These are phyloP conservation scores for Adansonia grandidieri DNA, from an alignment of 441 rosid genomes.

Conservation along the genomic window DNA sequence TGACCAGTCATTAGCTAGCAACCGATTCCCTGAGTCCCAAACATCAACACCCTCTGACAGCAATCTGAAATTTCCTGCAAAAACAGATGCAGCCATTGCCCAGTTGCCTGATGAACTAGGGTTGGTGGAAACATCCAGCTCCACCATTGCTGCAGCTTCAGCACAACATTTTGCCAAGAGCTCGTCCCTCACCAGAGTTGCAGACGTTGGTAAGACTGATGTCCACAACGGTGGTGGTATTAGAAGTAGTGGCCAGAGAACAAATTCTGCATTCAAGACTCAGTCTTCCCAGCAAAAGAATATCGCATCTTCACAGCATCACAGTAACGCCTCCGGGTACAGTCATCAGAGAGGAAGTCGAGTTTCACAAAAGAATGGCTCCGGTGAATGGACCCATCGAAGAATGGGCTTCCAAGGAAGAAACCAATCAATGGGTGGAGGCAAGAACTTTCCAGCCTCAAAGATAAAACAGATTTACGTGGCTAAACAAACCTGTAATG, in stretches of 20 bases:
- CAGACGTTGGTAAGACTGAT: background rate
- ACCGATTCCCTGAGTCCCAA: conserved; percentile 53
- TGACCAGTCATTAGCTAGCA: conserved; percentile 52
- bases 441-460: conserved; percentile 60
- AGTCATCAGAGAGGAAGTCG: conserved; percentile 54
- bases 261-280: conserved; percentile 38
- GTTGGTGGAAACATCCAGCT: conserved; percentile 57
- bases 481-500: conserved; percentile 74
- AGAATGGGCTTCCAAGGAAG: conserved; percentile 75
- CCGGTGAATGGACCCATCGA: conserved; percentile 66
- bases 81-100: conserved; percentile 42
- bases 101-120: conserved; percentile 64
- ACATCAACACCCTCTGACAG: conserved; percentile 47
- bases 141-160: conserved; percentile 41
- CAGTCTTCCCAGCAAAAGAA: conserved; percentile 58
- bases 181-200: background rate
- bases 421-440: conserved; percentile 62
- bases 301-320: conserved; percentile 44
- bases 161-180: conserved; percentile 34
- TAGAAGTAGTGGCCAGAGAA: conserved; percentile 35
- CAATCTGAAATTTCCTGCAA: conserved; percentile 36
- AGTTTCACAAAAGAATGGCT: conserved; percentile 45
- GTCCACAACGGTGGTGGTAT: background rate
- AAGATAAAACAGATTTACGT: conserved; percentile 93
- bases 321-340: conserved; percentile 46